Evolutionary conservation across 2,329 filamentous ascomycete genomes (phyloP), one percentile per base, ranked within the genome.

Genomic region (Dendryphion nanum): DNA sequence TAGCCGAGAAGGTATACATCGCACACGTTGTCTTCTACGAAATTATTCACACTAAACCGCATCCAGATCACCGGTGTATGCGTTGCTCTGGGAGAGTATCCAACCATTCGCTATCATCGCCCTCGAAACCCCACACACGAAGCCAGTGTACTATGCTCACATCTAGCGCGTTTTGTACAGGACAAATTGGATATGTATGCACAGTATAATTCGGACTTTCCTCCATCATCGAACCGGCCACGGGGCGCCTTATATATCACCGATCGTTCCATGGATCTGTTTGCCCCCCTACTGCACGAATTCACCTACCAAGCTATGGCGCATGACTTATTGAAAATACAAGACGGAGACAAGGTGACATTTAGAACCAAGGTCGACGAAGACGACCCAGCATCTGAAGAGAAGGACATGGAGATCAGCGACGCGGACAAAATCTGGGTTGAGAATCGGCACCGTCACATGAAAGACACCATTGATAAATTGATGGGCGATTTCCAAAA

Each of bases 261-360:
- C 1, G 93, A 97, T 64, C 81, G 93, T 45, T 88, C 89, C 6
- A 93, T 98, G 85, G 93, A 98, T 63, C 68, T 96, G 3, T 81
- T 85, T 69, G 83, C 91, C 0, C 93, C 93, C 1, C 70, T 97
- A 8, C 62, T 97, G 4, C 93, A 98, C 67, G 93, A 98, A 58
- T 96, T 98, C 62, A 96, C 93, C 10, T 98, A 97, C 63, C 93
- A 98, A 67, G 89, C 93, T 35, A 97, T 98, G 91, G 91, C 89
- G 3, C 88, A 96, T 64, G 93, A 98, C 61, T 73, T 98, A 6
- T 71, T 98, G 19, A 85, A 86, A 0, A 89, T 98, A 58, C 83
- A 86, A 54, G 93, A 97, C 37, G 84, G 80, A 17, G 89, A 95
- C 48, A 95, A 93, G 63, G 78, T 94, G 7, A 89, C 85, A 0